Evolutionary conservation across 2,329 filamentous ascomycete species (phyloP), one percentile per base, ranked within the genome.

Genomic region (Penicillium sp.): DNA sequence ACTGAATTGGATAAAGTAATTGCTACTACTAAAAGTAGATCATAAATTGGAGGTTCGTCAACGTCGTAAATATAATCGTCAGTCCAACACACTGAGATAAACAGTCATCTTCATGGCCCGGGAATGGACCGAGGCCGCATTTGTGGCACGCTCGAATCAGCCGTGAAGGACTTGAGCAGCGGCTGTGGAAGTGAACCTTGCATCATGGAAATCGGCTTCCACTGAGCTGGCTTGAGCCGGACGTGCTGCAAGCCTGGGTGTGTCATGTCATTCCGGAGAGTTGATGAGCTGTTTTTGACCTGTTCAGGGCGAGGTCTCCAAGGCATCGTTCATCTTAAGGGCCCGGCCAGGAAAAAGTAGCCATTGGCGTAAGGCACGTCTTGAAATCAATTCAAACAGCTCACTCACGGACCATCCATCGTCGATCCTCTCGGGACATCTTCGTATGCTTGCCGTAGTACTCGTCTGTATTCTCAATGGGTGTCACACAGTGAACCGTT

Each of bases 391-490:
- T 51, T 49, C 35, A 46, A 19, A 40, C n/a, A 33, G 39, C 55
- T 75, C 70, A 75, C 64, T 76, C 72, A 50, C 74, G 72, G 5
- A 73, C 68, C 40, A 65, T 70, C 79, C 79, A 82, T 65, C 79
- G 72, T 65, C 78, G 70, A 62, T 81, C 79, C 40, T 82, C 79
- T 53, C 71, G 72, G 37, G 74, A 74, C 69, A 81, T 73, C 69
- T 79, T 81, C 41, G 67, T 73, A 61, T 80, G 76, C n/a, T 68
- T 73, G 49, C 79, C 79, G 52, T 82, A 81, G 61, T 81, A 81
- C 53, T 81, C 80, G 18, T 80, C 77, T 5, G 75, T 73, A 18
- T 78, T 77, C 64, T 81, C 79, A 60, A 82, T 81, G 0, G 79
- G 79, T 2, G 78, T 81, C 50, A 82, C 75, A 56, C 76, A 78